phyloP scores from a whole-genome alignment of 1,284 basidiomycete genomes.

The Ustanciosporium gigantosporum region DNA sequence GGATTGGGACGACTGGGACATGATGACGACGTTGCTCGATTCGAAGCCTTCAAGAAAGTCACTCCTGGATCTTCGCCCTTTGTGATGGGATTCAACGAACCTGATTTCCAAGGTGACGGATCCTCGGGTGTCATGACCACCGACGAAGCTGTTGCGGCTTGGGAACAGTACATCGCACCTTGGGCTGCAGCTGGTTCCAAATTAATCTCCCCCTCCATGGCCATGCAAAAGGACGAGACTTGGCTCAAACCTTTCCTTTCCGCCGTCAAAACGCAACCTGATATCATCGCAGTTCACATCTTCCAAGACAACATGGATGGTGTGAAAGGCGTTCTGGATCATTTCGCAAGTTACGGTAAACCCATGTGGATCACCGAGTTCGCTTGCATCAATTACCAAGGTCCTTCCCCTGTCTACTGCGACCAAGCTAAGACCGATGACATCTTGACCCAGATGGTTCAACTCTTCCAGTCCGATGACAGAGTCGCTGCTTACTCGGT shows the following conservation, averaged over 20 bases:
- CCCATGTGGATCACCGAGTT: conserved; percentile 50
- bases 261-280: conserved; percentile 38
- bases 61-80: conserved; percentile 18
- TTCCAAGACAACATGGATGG: conserved; percentile 48
- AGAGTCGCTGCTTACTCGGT: conserved; percentile 43
- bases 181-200: conserved; percentile 36
- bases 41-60: conserved; percentile 42
- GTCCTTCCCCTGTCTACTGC: conserved; percentile 29
- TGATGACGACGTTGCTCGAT: conserved; percentile 41
- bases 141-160: conserved; percentile 26
- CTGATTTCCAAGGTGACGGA: conserved; percentile 40
- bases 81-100: conserved; percentile 48
- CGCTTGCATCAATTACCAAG: conserved; percentile 45
- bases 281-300: conserved; percentile 51
- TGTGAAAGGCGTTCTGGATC: conserved; percentile 40
- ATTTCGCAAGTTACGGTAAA: conserved; percentile 42
- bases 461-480: conserved; percentile 39
- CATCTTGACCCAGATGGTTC: conserved; percentile 32
- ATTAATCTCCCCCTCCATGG: conserved; percentile 44
- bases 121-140: conserved; percentile 34
- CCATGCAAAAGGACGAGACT: conserved; percentile 47
- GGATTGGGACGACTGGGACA: conserved; percentile 38
- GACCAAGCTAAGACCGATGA: conserved; percentile 30
- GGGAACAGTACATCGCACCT: conserved; percentile 44
- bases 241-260: conserved; percentile 38